Evolutionary conservation across 176 grass and related monocot genomes (phyloP).

Genomic region (Oryza australiensis): DNA sequence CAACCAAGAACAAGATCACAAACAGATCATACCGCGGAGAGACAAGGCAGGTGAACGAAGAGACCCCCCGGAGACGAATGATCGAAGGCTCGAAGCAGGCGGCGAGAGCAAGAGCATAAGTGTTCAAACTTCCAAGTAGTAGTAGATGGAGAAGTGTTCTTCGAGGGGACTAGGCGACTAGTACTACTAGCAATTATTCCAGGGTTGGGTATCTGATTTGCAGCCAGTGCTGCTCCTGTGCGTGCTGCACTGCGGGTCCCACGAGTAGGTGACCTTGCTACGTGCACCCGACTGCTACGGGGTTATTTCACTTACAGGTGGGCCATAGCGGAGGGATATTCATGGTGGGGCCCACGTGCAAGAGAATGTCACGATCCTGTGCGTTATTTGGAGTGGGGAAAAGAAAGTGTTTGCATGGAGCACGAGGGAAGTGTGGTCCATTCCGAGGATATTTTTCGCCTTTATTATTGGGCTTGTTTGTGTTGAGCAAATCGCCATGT

Average conservation of each 20-base stretch:
- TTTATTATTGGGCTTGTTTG: neutral
- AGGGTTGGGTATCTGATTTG: too few species aligned
- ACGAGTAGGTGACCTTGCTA: neutral
- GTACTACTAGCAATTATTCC: neutral
- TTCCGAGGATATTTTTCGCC: neutral
- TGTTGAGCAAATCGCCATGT: neutral
- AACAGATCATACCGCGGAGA: conserved; percentile 10
- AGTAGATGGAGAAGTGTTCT: neutral
- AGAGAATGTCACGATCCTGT: neutral
- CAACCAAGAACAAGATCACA: neutral
- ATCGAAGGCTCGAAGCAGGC: conserved; percentile 11
- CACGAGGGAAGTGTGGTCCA: conserved; percentile 38
- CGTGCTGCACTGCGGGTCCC: neutral
- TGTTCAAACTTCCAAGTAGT: neutral
- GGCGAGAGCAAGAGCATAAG: conserved; percentile 7
- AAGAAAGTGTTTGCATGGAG: neutral
- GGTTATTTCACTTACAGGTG: neutral
- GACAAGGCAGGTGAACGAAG: neutral
- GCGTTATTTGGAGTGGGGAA: neutral
- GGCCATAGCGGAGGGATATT: fast-evolving
- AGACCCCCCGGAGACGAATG: neutral
- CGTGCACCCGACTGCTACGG: neutral
- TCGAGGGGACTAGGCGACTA: neutral
- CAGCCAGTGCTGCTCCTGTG: too few species aligned
- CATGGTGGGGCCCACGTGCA: neutral